Base-by-base conservation (phyloP, 2,329 filamentous ascomycete genomes). In the Trichophyton schoenleinii region DNA sequence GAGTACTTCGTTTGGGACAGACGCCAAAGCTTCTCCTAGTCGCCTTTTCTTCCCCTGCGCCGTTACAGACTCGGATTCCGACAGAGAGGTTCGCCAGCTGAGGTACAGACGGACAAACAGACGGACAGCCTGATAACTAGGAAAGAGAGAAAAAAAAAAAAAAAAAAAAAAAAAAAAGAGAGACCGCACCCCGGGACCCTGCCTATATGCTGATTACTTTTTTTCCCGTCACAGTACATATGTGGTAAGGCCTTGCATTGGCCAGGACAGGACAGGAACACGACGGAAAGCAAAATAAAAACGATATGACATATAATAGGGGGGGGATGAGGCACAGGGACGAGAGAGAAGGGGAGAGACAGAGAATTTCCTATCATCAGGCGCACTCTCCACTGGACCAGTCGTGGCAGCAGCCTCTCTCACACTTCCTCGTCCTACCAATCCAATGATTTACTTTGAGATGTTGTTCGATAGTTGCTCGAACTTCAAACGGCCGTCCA, bases 391-490 rank as follows among this genome's bases (percentile, higher is more conserved):
- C 46, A 22, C 22, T 55, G 22, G 31, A 34, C 52, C 52, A 55
- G 52, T 55, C 28, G 52, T 55, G 52, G 52, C 52, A 36, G 52
- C 52, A 36, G 52, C 15, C 52, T 55, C 28, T 36, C 52, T 55
- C 52, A 55, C 52, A 55, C 52, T 36, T 38, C 13, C 15, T 55
- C 52, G 52, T 55, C 28, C 52, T 55, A 55, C 52, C 52, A 55
- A 36, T 36, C 52, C 52, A 55, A 36, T 36, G 15, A 36, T 36
- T 28, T 55, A 36, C 52, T 18, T 31, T 55, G 52, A 36, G 34
- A 38, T 13, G 52, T 55, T 34, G 52, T 55, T 55, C 52, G n/a
- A 55, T 53, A 55, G 52, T 55, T 52, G 46, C 52, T 55, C 28
- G 52, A 52, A 36, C 52, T 36, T 34, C 52, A 52, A 52, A 52